These are phyloP conservation scores for Amphicarpaea edgeworthii DNA, from an alignment of 306 rosid genomes.

Conservation along the genomic window DNA sequence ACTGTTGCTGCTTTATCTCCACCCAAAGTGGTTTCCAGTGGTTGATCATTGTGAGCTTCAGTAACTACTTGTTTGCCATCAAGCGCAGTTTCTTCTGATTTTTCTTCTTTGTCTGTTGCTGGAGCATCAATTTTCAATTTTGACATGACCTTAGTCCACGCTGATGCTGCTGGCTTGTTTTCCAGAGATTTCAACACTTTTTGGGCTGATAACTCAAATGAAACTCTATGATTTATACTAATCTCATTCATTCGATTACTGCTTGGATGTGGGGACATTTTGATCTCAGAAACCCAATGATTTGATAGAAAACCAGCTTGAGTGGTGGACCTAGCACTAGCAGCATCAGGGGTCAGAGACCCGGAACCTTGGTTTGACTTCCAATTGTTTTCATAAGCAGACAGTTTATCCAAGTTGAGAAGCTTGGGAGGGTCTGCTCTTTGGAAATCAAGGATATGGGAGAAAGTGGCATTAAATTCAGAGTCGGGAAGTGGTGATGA, in stretches of 20 bases:
- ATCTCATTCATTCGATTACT: slow-evolving; percentile 39
- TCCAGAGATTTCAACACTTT: slow-evolving; percentile 45
- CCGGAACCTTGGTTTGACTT: slow-evolving; percentile 57
- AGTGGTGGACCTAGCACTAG: slow-evolving; percentile 34
- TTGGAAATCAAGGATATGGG: slow-evolving; percentile 61
- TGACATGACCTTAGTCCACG: slow-evolving; percentile 46
- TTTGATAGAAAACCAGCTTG: slow-evolving; percentile 46
- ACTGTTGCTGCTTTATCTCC: slow-evolving; percentile 47
- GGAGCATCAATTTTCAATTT: slow-evolving; percentile 41
- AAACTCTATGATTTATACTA: slow-evolving; percentile 52
- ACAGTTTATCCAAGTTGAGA: slow-evolving; percentile 66
- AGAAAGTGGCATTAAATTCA: slow-evolving; percentile 56
- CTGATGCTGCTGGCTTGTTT: slow-evolving; percentile 49
- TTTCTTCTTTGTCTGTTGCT: slow-evolving; percentile 45
- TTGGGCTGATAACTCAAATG: slow-evolving; percentile 52
- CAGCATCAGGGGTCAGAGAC: slow-evolving; percentile 53
- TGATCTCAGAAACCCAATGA: slow-evolving; percentile 53
- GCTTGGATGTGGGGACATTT: slow-evolving; percentile 48
- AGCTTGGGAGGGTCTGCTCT: slow-evolving; percentile 71
- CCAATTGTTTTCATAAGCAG: slow-evolving; percentile 58
- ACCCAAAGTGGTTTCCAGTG: slow-evolving; percentile 44
- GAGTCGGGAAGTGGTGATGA: slow-evolving; percentile 84
- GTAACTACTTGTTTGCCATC: slow-evolving; percentile 41
- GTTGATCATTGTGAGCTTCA: slow-evolving; percentile 53
- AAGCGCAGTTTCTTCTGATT: slow-evolving; percentile 24